Evolutionary conservation across 306 rosid genomes (phyloP).

Genomic region (Benincasa hispida): DNA sequence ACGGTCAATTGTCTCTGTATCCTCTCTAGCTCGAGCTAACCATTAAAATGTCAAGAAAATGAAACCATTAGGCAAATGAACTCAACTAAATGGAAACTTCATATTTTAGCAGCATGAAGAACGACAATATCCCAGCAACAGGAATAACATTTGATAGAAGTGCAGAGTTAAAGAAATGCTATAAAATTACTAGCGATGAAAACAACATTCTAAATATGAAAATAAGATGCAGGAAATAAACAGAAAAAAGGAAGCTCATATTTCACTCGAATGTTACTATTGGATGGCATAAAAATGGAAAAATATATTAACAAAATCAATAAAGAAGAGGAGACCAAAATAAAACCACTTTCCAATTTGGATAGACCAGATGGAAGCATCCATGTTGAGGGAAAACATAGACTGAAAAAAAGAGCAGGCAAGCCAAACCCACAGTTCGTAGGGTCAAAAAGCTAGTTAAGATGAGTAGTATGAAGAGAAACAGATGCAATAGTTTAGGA

Average conservation of each 20-base stretch:
- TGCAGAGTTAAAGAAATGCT: neutral
- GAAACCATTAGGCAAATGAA: neutral
- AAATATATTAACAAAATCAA: neutral
- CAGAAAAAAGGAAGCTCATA: neutral
- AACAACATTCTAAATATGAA: neutral
- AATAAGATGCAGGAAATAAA: neutral
- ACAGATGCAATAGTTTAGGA: neutral
- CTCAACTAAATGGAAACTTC: neutral
- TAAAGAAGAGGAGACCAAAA: neutral
- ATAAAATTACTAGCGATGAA: neutral
- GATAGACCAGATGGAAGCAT: neutral
- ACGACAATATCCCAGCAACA: neutral
- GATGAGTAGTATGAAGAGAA: neutral
- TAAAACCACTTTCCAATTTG: neutral
- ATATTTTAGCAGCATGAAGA: neutral
- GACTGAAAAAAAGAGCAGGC: neutral
- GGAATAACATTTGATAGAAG: neutral
- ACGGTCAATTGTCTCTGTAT: conserved; percentile 69
- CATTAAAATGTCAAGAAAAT: conserved; percentile 15
- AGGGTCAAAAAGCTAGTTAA: neutral
- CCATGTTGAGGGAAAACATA: neutral
- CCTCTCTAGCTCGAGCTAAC: conserved; percentile 85
- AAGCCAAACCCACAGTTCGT: neutral
- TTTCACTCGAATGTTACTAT: neutral
- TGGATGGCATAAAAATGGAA: neutral